Conservation (phyloP, 1,284 basidiomycete genomes). For the Ganoderma boninense region DNA sequence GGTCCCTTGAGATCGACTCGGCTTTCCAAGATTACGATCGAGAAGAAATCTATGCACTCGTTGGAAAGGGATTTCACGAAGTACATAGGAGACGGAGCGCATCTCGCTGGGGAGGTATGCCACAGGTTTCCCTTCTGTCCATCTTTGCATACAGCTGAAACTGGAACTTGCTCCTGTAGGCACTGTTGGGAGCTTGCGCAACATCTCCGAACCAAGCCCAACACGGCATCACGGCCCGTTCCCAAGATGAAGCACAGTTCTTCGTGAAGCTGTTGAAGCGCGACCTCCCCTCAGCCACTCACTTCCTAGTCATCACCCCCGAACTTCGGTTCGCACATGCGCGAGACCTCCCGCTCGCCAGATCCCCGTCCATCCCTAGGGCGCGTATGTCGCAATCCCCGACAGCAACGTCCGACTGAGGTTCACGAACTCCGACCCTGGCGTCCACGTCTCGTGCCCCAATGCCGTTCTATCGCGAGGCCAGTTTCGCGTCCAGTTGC, state of each 20-base stretch:
- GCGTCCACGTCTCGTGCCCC: neutral
- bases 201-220: neutral
- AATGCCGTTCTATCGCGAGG: neutral
- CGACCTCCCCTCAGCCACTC: neutral
- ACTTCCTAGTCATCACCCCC: neutral
- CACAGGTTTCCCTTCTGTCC: neutral
- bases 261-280: neutral
- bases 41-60: neutral
- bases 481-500: neutral
- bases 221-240: neutral
- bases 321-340: neutral
- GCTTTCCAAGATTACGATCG: neutral
- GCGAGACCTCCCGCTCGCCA: neutral
- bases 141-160: neutral
- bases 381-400: neutral
- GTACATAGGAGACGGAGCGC: neutral
- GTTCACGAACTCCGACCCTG: neutral
- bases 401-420: neutral
- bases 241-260: neutral
- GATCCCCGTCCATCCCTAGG: neutral
- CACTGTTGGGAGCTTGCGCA: neutral
- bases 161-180: neutral
- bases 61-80: neutral
- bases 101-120: neutral
- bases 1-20: neutral